Percentiles rank a stretch among this genome's conserved stretches.
phyloP scores from a whole-genome alignment of 495 filamentous ascomycete species.

The Penicillium argentinense region DNA sequence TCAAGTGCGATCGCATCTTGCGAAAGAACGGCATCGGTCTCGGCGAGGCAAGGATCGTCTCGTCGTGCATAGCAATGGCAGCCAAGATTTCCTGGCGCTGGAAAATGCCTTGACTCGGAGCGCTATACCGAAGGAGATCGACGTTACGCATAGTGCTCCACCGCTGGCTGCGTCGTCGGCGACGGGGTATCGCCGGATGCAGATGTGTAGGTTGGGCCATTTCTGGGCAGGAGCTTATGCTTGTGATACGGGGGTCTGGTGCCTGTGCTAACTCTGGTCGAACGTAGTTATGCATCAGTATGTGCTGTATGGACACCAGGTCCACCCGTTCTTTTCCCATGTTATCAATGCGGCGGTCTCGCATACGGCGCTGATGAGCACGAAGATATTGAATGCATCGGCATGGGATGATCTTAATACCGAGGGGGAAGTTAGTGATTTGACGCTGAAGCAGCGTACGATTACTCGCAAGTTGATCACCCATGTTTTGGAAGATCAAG shows the following conservation, averaged over 20 bases:
- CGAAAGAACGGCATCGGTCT: slow-evolving; percentile 3
- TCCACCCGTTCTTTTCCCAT: slow-evolving; percentile 17
- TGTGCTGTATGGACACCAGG: slow-evolving; percentile 10
- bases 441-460: slow-evolving; percentile 9
- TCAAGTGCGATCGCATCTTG: slow-evolving; percentile 7
- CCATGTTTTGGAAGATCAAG: background rate
- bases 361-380: slow-evolving; percentile 20
- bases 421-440: slow-evolving; percentile 5
- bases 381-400: slow-evolving; percentile 20
- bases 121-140: slow-evolving; percentile 2
- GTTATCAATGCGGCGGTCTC: slow-evolving; percentile 6
- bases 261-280: no score
- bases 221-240: no score
- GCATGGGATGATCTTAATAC: slow-evolving; percentile 22
- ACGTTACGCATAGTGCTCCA: background rate
- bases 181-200: slow-evolving; percentile 6
- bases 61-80: background rate
- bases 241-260: no score
- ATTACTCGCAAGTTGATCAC: slow-evolving; percentile 13
- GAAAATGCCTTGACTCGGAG: background rate
- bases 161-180: slow-evolving; percentile 7
- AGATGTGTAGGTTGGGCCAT: slow-evolving; percentile 6
- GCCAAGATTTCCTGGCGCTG: background rate
- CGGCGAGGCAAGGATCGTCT: background rate
- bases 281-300: slow-evolving; percentile 18